These are phyloP conservation scores for Rhodamnia argentea DNA, from an alignment of 345 rosid species.

Conservation along the genomic window DNA sequence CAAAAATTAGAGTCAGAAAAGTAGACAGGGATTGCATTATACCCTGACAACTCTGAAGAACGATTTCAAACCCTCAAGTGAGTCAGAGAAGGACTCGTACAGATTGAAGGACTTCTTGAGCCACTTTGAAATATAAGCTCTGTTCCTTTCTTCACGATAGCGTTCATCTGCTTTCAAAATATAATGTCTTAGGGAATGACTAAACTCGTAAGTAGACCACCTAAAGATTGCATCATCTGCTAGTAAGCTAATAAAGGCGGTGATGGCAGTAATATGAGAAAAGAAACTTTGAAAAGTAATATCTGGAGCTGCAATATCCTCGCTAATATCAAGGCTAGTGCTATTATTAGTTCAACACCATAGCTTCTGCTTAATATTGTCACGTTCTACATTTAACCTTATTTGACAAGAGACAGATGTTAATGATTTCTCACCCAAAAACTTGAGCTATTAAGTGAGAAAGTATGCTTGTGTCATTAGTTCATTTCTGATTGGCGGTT, in stretches of 20 bases:
- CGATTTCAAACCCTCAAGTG: conserved; percentile 52
- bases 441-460: not conserved
- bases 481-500: not conserved
- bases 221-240: not conserved
- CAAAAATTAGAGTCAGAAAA: not conserved
- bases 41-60: conserved; percentile 86
- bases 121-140: conserved; percentile 79
- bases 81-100: conserved; percentile 44
- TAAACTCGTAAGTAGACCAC: not conserved
- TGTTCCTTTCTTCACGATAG: conserved; percentile 62
- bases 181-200: not conserved
- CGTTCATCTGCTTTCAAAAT: conserved; percentile 61
- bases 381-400: not conserved
- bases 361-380: not conserved
- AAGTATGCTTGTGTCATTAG: not conserved
- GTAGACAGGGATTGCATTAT: not conserved
- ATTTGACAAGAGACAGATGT: not conserved
- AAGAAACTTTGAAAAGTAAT: not conserved
- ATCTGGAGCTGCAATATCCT: not conserved
- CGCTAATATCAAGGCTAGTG: not conserved
- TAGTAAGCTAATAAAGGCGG: not conserved
- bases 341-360: not conserved
- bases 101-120: conserved; percentile 65
- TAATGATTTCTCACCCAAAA: not conserved
- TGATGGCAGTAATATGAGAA: not conserved